A percentile compares a stretch with the other conserved stretches of the same genome.
These are phyloP conservation scores for Pisolithus albus DNA, from an alignment of 768 basidiomycete species.

Conservation along the genomic window DNA sequence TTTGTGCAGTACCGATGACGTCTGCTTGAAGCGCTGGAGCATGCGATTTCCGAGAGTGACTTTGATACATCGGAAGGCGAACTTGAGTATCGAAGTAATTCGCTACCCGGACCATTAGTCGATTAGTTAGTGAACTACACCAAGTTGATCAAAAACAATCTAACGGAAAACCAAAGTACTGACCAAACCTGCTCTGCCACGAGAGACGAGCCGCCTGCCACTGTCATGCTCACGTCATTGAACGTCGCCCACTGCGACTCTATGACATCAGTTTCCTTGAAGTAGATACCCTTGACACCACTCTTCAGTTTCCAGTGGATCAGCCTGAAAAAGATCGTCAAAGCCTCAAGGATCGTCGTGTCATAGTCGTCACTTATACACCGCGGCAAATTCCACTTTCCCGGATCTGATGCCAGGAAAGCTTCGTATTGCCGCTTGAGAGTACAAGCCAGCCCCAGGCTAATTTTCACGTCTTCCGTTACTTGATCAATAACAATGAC, in stretches of 20 bases:
- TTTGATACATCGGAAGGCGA: slow-evolving; percentile 53
- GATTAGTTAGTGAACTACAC: slow-evolving; percentile 81
- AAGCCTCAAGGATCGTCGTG: slow-evolving; percentile 75
- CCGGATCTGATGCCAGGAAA: slow-evolving; percentile 82
- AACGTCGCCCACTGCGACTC: slow-evolving; percentile 96
- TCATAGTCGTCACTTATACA: slow-evolving; percentile 92
- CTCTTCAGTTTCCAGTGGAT: slow-evolving; percentile 96
- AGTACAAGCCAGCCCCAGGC: slow-evolving; percentile 88
- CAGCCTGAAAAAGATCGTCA: slow-evolving; percentile 86
- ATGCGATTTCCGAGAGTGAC: slow-evolving; percentile 17
- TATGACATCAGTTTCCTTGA: slow-evolving; percentile 97
- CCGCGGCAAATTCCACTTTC: slow-evolving; percentile 82
- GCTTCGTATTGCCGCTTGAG: slow-evolving; percentile 91
- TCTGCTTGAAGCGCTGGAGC: slow-evolving; percentile 33
- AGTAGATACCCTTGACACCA: slow-evolving; percentile 85
- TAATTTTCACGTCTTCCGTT: slow-evolving; percentile 86
- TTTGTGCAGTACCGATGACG: slow-evolving; percentile 34
- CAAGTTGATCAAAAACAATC: not conserved
- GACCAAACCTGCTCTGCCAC: slow-evolving; percentile 97
- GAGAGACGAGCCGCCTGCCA: slow-evolving; percentile 78
- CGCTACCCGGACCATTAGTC: slow-evolving; percentile 85
- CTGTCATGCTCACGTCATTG: slow-evolving; percentile 84
- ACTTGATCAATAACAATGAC: slow-evolving; percentile 90
- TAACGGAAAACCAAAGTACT: slow-evolving; percentile 18
- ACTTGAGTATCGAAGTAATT: slow-evolving; percentile 96